Evolutionary conservation across 345 rosid genomes (phyloP).

Genomic region (Cardiospermum halicacabum): DNA sequence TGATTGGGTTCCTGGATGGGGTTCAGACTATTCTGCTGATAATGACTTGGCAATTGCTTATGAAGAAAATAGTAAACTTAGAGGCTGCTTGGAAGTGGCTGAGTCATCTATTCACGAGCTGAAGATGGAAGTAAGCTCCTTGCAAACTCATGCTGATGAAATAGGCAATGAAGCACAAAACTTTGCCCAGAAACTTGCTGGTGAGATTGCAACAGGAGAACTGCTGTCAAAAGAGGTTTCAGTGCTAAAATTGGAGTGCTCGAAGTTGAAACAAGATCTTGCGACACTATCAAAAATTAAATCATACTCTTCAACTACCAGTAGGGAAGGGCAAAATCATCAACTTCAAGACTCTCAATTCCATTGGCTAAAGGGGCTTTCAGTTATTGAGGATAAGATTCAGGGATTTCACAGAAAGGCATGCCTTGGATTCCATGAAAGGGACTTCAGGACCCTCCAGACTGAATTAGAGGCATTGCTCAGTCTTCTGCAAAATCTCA

Average conservation of each 20-base stretch:
- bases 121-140: slow-evolving; percentile 60
- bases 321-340: slow-evolving; percentile 33
- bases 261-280: slow-evolving; percentile 66
- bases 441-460: slow-evolving; percentile 48
- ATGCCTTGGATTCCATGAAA: slow-evolving; percentile 60
- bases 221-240: slow-evolving; percentile 72
- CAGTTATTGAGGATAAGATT: slow-evolving; percentile 62
- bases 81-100: slow-evolving; percentile 73
- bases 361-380: slow-evolving; percentile 65
- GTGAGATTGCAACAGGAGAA: slow-evolving; percentile 83
- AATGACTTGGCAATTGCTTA: slow-evolving; percentile 51
- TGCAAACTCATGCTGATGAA: slow-evolving; percentile 69
- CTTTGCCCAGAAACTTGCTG: slow-evolving; percentile 60
- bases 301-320: slow-evolving; percentile 27
- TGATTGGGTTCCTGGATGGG: slow-evolving; percentile 71
- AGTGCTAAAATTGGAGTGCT: slow-evolving; percentile 71
- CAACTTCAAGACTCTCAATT: slow-evolving; percentile 42
- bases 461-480: slow-evolving; percentile 65
- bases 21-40: slow-evolving; percentile 60
- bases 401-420: slow-evolving; percentile 69
- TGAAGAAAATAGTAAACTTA: slow-evolving; percentile 76
- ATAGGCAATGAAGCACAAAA: slow-evolving; percentile 62
- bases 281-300: slow-evolving; percentile 37
- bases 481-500: slow-evolving; percentile 59
- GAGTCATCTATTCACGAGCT: slow-evolving; percentile 77